Percentiles rank a stretch among this genome's conserved stretches.
Evolutionary conservation across 2,329 filamentous ascomycete genomes (phyloP).

Genomic region (Trichoderma sp.): DNA sequence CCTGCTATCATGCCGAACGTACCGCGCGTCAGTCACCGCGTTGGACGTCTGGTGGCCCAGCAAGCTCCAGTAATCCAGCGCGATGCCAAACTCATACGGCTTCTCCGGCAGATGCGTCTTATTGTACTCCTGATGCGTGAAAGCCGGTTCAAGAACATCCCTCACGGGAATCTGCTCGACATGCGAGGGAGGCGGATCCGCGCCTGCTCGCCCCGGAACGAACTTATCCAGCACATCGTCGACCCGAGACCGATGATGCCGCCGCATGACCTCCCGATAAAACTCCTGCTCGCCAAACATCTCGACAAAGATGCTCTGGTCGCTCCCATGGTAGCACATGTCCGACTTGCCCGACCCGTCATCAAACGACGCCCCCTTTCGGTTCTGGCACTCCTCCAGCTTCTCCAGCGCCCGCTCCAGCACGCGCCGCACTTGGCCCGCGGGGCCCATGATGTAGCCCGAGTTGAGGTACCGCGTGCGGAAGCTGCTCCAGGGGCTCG

Average conservation of each 20-base stretch:
- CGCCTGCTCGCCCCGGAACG: slow-evolving; percentile 32
- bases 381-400: slow-evolving; percentile 32
- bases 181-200: slow-evolving; percentile 30
- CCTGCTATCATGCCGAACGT: slow-evolving; percentile 32
- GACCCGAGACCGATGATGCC: slow-evolving; percentile 32
- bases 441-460: slow-evolving; percentile 36
- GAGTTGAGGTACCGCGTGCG: slow-evolving; percentile 36
- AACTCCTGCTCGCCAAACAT: slow-evolving; percentile 39
- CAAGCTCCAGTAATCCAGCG: slow-evolving; percentile 37
- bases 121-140: slow-evolving; percentile 33
- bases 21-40: slow-evolving; percentile 34
- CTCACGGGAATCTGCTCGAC: slow-evolving; percentile 30
- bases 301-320: slow-evolving; percentile 38
- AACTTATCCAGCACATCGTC: slow-evolving; percentile 34
- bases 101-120: slow-evolving; percentile 32
- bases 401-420: slow-evolving; percentile 34
- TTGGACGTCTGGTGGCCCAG: slow-evolving; percentile 36
- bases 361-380: slow-evolving; percentile 28
- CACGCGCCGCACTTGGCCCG: slow-evolving; percentile 33
- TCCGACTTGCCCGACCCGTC: slow-evolving; percentile 28
- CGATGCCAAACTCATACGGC: slow-evolving; percentile 36
- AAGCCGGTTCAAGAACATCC: slow-evolving; percentile 34
- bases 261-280: slow-evolving; percentile 38
- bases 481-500: slow-evolving; percentile 30
- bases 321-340: slow-evolving; percentile 35